Evolutionary conservation across 1,139 yeast genomes (phyloP), one percentile per base, ranked within the genome.

Genomic region (Suhomyces atakaporum): DNA sequence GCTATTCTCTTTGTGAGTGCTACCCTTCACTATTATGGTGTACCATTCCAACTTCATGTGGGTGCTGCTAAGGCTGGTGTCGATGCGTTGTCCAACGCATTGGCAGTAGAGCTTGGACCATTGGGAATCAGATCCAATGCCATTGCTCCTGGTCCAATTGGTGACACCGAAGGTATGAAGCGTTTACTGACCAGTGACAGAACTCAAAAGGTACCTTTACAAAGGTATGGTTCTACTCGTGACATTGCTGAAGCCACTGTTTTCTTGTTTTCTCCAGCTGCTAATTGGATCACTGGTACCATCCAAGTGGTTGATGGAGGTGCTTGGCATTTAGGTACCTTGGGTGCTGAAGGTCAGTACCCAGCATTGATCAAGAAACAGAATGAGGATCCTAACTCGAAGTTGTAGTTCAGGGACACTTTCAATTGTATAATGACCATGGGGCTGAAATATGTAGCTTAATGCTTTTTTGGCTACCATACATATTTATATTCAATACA

Each of bases 1-100:
- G 49, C 55, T 12, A 39, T 57, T 19, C 30, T 57, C 13, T 56
- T 58, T 33, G 60, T 58, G 21, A 48, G 54, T 40, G 95, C 97
- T 2, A 88, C 96, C 0, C 69, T 89, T 38, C 96, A 89, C 59
- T 86, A 85, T 61, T 77, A 82, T 50, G 97, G 96, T 10, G 77
- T 85, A 6, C 95, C 96, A 7, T 79, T 84, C 63, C 96, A 89
- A 62, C 56, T 78, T 7, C 97, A 88, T 48, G 96, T 87, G 1
- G 84, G 89, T 1, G 96, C 97, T 0, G 96, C 96, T 7, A 89
- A 89, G 62, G 96, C 97, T 1, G 97, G 96, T n/a, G 79, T 89
- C 23, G 97, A 90, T 56, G 94, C 96, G 0, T 66, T 89, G 27
- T 80, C 89, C 15, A 80, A 83, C 49, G 83, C 88, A 0, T 62